Evolutionary conservation across 352 stramenopile genomes (phyloP).

Genomic region (Pythium insidiosum): DNA sequence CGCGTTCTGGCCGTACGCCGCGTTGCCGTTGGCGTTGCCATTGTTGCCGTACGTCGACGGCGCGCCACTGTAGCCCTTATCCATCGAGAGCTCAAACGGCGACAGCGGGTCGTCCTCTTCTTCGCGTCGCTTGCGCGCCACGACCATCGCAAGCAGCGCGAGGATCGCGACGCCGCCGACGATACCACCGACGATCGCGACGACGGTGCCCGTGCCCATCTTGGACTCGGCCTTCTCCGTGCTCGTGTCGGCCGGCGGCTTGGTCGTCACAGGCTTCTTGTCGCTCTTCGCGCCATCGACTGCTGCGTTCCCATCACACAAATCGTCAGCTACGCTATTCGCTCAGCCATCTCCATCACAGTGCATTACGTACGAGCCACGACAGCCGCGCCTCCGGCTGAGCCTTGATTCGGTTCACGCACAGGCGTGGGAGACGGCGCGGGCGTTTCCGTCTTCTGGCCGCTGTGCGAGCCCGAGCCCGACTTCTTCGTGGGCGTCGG

Average conservation of each 20-base stretch:
- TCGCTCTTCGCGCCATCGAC: no score
- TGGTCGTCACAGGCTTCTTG: neutral
- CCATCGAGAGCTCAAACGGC: conserved; percentile 79
- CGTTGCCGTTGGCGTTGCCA: conserved; percentile 4
- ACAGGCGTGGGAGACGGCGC: no score
- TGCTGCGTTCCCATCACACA: no score
- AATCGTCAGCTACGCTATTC: no score
- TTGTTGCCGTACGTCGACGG: conserved; percentile 30
- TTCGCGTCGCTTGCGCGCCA: conserved; percentile 45
- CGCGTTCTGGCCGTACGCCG: neutral
- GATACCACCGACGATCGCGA: conserved; percentile 63
- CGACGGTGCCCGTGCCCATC: conserved; percentile 63
- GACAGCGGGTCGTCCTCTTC: conserved; percentile 68
- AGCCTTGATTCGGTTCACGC: no score
- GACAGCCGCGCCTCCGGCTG: no score
- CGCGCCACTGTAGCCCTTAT: conserved; percentile 64
- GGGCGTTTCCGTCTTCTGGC: neutral
- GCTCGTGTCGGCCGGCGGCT: neutral
- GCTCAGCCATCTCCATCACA: no score
- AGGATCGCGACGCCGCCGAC: conserved; percentile 50
- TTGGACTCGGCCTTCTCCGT: conserved; percentile 19
- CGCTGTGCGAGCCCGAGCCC: neutral
- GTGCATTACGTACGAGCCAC: no score
- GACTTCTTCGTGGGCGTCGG: conserved; percentile 1
- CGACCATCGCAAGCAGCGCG: conserved; percentile 42